Base-by-base conservation (phyloP, 352 stramenopile genomes). In the Phytopythium mirpurense region DNA sequence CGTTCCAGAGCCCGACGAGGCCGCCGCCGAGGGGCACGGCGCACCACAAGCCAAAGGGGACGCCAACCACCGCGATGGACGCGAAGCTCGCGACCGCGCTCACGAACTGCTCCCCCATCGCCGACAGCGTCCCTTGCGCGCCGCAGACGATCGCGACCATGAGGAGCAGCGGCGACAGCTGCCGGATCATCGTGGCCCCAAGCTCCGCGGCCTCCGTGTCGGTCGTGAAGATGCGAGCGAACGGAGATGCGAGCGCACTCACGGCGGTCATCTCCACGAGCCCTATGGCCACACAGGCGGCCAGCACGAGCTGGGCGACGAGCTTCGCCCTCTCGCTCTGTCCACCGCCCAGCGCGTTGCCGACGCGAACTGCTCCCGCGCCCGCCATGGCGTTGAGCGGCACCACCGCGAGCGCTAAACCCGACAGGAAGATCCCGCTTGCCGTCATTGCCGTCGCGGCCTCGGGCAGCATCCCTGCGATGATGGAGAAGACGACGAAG, bases 1-100 rank as follows among this genome's bases (percentile, higher is more conserved):
- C 62, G n/a, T 57, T 32, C 62, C 62, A 68, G 12, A 65, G 52
- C 7, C 62, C 62, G 12, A 65, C 53, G 31, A 68, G 57, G 19
- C 62, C 62, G 29, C 51, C 46, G 27, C 53, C 35, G 4, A 56
- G 18, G 18, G 29, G 31, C 19, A 65, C 41, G 9, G 62, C 62
- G 29, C 64, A 56, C 38, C 35, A 45, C 12, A 65, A 8, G 19
- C 62, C 62, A 10, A 65, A 36, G 1, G 62, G 61, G 2, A 68
- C 37, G 19, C 61, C 61, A 18, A 68, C 18, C 7, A 55, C 38
- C 12, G 62, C 5, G n/a, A 43, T 8, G 14, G 10, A 44, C 41
- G 46, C 45, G 16, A 50, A 56, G 29, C 26, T 36, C 12, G 38
- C 29, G 10, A 56, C 10, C 2, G 54, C 54, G 27, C 45, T 46